Percentiles rank a stretch among this genome's conserved stretches.
phyloP scores from a whole-genome alignment of 208 protist species.

The Leishmania tarentolae region DNA sequence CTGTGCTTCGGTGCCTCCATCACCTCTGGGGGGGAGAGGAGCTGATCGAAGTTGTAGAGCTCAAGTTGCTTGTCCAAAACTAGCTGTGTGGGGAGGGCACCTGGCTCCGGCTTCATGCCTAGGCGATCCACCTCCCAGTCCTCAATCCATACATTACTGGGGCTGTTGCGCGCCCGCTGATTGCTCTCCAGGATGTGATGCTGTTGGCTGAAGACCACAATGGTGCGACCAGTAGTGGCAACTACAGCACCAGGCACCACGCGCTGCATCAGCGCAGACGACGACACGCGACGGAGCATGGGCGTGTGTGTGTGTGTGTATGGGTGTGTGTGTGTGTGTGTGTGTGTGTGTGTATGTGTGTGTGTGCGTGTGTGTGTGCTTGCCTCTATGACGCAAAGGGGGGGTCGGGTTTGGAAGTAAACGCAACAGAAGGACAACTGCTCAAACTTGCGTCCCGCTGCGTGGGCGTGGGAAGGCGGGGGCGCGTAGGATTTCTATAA shows the following conservation, averaged over 20 bases:
- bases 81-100: slow-evolving; percentile 72
- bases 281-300: slow-evolving; percentile 63
- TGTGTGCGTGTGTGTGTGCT: background rate
- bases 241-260: slow-evolving; percentile 12
- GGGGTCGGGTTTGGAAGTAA: background rate
- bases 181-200: slow-evolving; percentile 87
- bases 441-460: background rate
- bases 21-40: slow-evolving; percentile 76
- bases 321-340: background rate
- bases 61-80: slow-evolving; percentile 82
- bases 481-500: background rate
- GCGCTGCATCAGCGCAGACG: slow-evolving; percentile 22
- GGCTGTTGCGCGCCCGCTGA: slow-evolving; percentile 84
- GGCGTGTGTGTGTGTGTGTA: slow-evolving; percentile 14
- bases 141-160: slow-evolving; percentile 89
- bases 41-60: slow-evolving; percentile 90
- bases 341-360: background rate
- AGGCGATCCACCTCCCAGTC: slow-evolving; percentile 84
- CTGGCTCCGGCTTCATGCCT: slow-evolving; percentile 66
- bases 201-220: slow-evolving; percentile 88
- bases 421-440: background rate
- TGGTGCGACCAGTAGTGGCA: slow-evolving; percentile 40
- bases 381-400: background rate
- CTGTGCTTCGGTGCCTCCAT: slow-evolving; percentile 88
- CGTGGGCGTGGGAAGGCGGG: background rate